A percentile compares a stretch with the other conserved stretches of the same genome.
These are phyloP conservation scores for Aspergillus japonicus DNA, from an alignment of 2,329 filamentous ascomycete genomes.

Conservation along the genomic window DNA sequence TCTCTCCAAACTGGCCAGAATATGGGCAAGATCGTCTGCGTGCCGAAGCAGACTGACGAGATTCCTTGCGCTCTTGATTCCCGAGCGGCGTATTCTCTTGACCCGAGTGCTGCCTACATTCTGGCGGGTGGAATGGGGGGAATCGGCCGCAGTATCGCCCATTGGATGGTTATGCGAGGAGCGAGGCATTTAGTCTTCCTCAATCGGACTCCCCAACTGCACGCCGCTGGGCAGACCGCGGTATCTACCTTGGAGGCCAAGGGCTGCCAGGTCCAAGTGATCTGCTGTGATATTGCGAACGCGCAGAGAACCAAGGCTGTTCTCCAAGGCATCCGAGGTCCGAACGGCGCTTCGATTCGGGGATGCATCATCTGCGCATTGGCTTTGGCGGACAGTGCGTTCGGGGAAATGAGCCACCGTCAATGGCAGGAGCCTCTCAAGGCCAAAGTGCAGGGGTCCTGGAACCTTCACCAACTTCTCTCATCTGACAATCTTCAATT, in stretches of 20 bases:
- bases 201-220: not conserved
- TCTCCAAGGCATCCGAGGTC: no score
- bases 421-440: conserved; percentile 34
- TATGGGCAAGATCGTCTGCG: conserved; percentile 41
- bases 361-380: conserved; percentile 34
- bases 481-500: conserved; percentile 30
- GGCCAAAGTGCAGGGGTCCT: conserved; percentile 39
- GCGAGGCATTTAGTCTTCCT: conserved; percentile 12
- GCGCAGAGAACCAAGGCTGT: no score
- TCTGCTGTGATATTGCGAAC: conserved; percentile 27
- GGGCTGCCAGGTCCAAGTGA: conserved; percentile 18
- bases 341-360: conserved; percentile 19
- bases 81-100: not conserved
- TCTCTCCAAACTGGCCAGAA: conserved; percentile 35
- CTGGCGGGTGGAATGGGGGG: conserved; percentile 16
- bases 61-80: no score
- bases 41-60: conserved; percentile 18
- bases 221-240: not conserved
- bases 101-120: conserved; percentile 7
- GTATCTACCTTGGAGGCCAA: not conserved
- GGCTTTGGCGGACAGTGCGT: conserved; percentile 31
- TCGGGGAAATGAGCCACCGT: conserved; percentile 40
- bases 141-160: conserved; percentile 8
- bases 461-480: conserved; percentile 30
- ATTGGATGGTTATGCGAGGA: conserved; percentile 9